Evolutionary conservation across 192 early-diverging fungal species (phyloP).

Genomic region (Coemansia sp.): DNA sequence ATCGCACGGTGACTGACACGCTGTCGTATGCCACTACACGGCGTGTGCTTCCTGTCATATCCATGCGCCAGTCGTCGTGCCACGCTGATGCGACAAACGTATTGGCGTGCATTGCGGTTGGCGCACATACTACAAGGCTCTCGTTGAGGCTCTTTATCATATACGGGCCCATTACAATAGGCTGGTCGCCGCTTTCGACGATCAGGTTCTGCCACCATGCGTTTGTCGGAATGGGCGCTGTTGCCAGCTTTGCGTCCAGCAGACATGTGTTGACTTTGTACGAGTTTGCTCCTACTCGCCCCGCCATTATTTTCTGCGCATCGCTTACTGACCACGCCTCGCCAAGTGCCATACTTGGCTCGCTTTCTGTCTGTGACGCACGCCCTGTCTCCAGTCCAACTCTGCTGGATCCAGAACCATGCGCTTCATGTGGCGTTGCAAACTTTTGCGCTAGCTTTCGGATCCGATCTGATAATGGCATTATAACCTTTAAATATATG

Average conservation of each 20-base stretch:
- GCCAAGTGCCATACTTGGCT: neutral
- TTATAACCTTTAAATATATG: constrained; percentile 3
- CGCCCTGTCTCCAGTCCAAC: neutral
- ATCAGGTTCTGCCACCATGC: constrained; percentile 56
- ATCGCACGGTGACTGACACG: constrained; percentile 37
- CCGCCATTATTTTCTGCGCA: neutral
- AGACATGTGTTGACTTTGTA: constrained; percentile 19
- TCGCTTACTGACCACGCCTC: constrained; percentile 19
- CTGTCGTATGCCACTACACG: constrained; percentile 29
- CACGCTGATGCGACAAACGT: constrained; percentile 30
- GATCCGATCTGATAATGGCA: constrained; percentile 40
- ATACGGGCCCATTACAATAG: constrained; percentile 46
- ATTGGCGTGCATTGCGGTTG: constrained; percentile 15
- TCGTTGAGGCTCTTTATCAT: constrained; percentile 25
- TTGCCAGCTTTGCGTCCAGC: constrained; percentile 10
- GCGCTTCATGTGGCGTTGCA: neutral
- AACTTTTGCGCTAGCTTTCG: constrained; percentile 24
- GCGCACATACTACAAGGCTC: constrained; percentile 24
- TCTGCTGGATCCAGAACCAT: neutral
- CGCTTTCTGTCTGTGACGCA: neutral
- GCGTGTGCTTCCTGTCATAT: constrained; percentile 11
- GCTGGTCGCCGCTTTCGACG: constrained; percentile 33
- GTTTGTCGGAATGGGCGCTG: constrained; percentile 36
- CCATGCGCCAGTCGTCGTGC: constrained; percentile 45
- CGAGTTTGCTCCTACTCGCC: constrained; percentile 15